phyloP scores from a whole-genome alignment of 345 rosid genomes.

The Populus nigra region DNA sequence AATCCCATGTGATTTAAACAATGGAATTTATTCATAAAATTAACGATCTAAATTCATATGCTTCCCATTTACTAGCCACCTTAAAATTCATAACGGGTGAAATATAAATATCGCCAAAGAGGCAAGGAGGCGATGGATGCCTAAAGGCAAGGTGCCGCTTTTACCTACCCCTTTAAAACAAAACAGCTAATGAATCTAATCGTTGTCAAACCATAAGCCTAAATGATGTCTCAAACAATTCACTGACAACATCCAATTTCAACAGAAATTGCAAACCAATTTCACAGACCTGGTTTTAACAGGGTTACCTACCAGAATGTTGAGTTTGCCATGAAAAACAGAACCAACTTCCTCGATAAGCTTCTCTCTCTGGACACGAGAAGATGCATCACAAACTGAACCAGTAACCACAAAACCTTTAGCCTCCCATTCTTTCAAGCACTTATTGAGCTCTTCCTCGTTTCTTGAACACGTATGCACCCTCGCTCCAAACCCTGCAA shows the following conservation, averaged over 20 bases:
- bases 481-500: conserved; percentile 63
- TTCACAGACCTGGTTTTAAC: not conserved
- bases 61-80: not conserved
- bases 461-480: conserved; percentile 82
- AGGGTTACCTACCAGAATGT: conserved; percentile 54
- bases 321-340: conserved; percentile 52
- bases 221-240: not conserved
- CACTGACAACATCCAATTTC: not conserved
- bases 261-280: not conserved
- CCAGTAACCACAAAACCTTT: conserved; percentile 65
- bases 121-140: not conserved
- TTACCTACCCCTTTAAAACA: not conserved
- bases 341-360: conserved; percentile 53
- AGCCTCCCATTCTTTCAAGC: conserved; percentile 55
- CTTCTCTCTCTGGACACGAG: conserved; percentile 46
- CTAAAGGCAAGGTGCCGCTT: not conserved
- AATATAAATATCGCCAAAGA: not conserved
- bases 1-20: not conserved
- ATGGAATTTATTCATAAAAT: not conserved
- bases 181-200: not conserved
- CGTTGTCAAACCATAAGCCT: not conserved
- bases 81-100: not conserved
- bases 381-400: conserved; percentile 68
- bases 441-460: conserved; percentile 50
- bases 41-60: not conserved